phyloP scores from a whole-genome alignment of 23 red algal species.

The Rhodosorus marinus region DNA sequence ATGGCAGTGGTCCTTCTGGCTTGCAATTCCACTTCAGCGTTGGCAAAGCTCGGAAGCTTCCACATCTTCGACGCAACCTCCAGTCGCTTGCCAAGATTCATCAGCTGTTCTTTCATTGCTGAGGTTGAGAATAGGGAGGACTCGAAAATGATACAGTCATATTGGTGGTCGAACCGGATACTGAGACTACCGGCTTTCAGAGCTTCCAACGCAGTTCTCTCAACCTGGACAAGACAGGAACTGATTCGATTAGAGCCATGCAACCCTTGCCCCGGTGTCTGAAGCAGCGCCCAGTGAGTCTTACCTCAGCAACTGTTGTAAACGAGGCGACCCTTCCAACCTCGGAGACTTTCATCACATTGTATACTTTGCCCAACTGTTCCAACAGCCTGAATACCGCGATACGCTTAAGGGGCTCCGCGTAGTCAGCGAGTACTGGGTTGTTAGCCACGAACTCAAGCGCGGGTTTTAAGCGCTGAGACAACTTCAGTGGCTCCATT shows the following conservation, averaged over 20 bases:
- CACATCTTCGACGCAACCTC: conserved; percentile 15
- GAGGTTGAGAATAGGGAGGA: conserved; percentile 46
- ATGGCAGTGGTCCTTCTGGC: conserved; percentile 11
- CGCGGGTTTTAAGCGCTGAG: conserved; percentile 42
- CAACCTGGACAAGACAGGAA: too few species aligned
- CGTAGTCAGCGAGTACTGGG: conserved; percentile 33
- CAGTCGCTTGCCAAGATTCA: conserved; percentile 28
- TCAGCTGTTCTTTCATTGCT: conserved; percentile 43
- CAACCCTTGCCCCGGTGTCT: too few species aligned
- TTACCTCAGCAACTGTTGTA: conserved; percentile 27
- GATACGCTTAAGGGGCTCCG: conserved; percentile 41
- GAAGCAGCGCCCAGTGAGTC: too few species aligned
- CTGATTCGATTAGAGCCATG: too few species aligned
- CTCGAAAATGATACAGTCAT: conserved; percentile 50
- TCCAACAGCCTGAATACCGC: conserved; percentile 56
- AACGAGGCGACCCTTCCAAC: conserved; percentile 52
- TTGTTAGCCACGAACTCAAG: conserved; percentile 42
- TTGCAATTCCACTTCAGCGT: conserved; percentile 35
- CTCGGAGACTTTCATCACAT: conserved; percentile 47
- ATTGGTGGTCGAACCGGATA: conserved; percentile 75
- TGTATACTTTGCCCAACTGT: conserved; percentile 61
- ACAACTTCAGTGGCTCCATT: conserved; percentile 31
- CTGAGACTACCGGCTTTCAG: conserved; percentile 60
- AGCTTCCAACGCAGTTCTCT: conserved; percentile 52
- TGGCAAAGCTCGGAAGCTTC: conserved; percentile 10